phyloP scores from a whole-genome alignment of 495 filamentous ascomycete species.

The Trichoderma virens region DNA sequence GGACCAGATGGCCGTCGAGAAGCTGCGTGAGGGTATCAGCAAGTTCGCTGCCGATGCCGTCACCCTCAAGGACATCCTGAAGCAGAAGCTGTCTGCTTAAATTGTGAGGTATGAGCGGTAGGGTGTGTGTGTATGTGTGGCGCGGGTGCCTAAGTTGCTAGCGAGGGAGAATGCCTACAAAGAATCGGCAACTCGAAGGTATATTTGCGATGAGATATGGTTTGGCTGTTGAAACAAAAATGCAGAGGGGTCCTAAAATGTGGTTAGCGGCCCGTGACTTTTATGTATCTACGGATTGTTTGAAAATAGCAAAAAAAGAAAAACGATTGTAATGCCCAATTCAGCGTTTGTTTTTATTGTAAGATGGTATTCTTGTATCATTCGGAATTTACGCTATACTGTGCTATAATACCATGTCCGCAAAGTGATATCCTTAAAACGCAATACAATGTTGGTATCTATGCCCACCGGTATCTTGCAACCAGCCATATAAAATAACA shows the following conservation, averaged over 20 bases:
- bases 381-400: background rate
- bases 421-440: background rate
- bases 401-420: background rate
- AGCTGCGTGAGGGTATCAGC: conserved; percentile 97
- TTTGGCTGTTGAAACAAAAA: background rate
- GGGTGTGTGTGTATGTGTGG: no score
- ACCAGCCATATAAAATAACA: background rate
- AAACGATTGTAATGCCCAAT: no score
- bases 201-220: no score
- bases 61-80: conserved; percentile 86
- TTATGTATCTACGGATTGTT: no score
- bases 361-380: background rate
- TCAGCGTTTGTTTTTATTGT: no score
- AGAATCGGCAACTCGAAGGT: no score
- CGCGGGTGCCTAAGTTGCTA: no score
- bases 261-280: no score
- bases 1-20: conserved; percentile 97
- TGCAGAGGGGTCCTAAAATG: no score
- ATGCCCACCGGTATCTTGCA: background rate
- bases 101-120: no score
- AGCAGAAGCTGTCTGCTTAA: conserved; percentile 61
- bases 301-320: no score
- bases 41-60: conserved; percentile 96
- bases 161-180: no score
- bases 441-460: background rate